These are phyloP conservation scores for Leccinum griseonigrum DNA, from an alignment of 1,284 basidiomycete genomes.

Conservation along the genomic window DNA sequence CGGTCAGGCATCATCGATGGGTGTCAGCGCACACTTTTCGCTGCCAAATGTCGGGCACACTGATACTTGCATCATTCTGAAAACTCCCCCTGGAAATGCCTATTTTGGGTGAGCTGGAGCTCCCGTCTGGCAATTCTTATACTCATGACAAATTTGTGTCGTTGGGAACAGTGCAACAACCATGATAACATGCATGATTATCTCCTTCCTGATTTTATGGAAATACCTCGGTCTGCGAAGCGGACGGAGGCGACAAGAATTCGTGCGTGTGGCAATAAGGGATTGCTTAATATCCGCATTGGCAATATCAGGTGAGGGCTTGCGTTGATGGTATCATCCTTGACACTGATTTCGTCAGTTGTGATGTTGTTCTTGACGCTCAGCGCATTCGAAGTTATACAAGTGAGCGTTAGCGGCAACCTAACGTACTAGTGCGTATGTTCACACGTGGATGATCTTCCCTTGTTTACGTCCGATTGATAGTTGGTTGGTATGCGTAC, in stretches of 20 bases:
- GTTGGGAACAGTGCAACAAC: slow-evolving; percentile 14
- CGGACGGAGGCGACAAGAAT: slow-evolving; percentile 2
- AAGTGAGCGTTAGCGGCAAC: slow-evolving; percentile 13
- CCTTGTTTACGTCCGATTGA: background rate
- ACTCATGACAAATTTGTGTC: slow-evolving; percentile 1
- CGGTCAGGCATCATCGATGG: slow-evolving; percentile 20
- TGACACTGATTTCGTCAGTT: slow-evolving; percentile 8
- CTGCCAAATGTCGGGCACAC: slow-evolving; percentile 13
- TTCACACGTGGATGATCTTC: background rate
- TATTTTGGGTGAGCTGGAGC: slow-evolving; percentile 19
- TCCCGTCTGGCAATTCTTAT: too few relatives aligned
- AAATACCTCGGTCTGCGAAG: slow-evolving; percentile 13
- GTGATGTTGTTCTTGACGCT: slow-evolving; percentile 24
- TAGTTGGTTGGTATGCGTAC: slow-evolving; percentile 21
- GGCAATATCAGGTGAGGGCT: slow-evolving; percentile 11
- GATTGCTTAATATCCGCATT: slow-evolving; percentile 12
- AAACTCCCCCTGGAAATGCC: slow-evolving; percentile 11
- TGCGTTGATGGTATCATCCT: background rate
- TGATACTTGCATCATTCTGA: slow-evolving; percentile 17
- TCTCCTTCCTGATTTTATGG: slow-evolving; percentile 24
- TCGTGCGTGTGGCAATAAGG: slow-evolving; percentile 13
- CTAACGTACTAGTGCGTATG: slow-evolving; percentile 18
- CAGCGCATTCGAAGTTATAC: slow-evolving; percentile 13
- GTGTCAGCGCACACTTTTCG: slow-evolving; percentile 13
- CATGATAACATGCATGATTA: slow-evolving; percentile 9